These are phyloP conservation scores for Rhodotorula glutinis DNA, from an alignment of 1,284 basidiomycete species.

Conservation along the genomic window DNA sequence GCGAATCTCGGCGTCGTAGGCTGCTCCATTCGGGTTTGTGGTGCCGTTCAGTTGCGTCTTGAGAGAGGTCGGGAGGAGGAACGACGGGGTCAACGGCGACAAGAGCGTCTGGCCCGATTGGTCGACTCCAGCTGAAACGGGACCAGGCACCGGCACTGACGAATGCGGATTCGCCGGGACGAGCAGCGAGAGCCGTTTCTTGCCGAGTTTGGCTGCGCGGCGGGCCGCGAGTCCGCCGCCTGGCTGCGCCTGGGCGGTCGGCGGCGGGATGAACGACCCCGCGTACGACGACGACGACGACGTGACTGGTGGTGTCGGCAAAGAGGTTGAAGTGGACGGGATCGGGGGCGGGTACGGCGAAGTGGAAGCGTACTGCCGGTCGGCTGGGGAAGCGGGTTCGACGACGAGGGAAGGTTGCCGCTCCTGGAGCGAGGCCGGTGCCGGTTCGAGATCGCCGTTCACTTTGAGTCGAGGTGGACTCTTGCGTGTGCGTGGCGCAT, in stretches of 20 bases:
- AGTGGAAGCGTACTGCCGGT: background rate
- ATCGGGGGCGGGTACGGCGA: slow-evolving; percentile 1
- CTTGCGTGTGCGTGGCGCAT: background rate
- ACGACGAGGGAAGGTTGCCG: slow-evolving; percentile 11
- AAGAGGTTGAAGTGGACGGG: slow-evolving; percentile 2
- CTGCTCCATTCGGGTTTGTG: background rate
- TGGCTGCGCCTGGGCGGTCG: background rate
- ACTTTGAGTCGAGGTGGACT: background rate
- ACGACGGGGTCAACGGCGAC: slow-evolving; percentile 24
- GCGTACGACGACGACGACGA: background rate
- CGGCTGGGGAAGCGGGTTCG: slow-evolving; percentile 33
- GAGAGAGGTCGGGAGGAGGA: slow-evolving; percentile 8
- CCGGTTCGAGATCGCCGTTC: background rate
- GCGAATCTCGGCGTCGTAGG: slow-evolving; percentile 30
- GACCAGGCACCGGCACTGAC: background rate
- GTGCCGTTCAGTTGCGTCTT: background rate
- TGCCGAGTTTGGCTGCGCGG: slow-evolving; percentile 34
- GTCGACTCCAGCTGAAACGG: background rate
- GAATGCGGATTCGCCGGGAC: slow-evolving; percentile 18
- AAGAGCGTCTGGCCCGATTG: background rate
- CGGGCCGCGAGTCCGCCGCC: slow-evolving; percentile 35
- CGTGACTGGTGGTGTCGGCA: background rate
- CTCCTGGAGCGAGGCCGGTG: too few relatives aligned
- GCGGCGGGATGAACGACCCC: slow-evolving; percentile 8
- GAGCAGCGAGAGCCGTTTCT: slow-evolving; percentile 38